Conservation (phyloP, 2,329 filamentous ascomycete genomes). For the Teratosphaeria epicoccoides region DNA sequence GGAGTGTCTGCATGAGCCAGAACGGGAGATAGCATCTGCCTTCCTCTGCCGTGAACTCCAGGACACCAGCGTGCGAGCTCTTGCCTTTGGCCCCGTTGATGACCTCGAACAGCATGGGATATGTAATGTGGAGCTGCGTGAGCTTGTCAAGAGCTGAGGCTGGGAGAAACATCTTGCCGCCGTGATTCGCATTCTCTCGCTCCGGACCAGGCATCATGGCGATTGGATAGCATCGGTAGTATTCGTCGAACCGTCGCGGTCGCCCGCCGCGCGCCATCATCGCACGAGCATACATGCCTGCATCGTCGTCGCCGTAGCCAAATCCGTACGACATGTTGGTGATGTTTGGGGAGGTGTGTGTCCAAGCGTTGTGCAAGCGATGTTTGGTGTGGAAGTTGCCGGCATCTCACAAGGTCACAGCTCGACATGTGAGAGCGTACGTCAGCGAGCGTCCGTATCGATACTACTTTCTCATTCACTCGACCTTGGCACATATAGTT, state of each 20-base stretch:
- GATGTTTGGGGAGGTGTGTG: neutral
- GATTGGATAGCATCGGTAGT: constrained; percentile 93
- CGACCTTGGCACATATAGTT: too few relatives aligned
- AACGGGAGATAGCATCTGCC: constrained; percentile 91
- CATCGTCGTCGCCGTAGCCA: constrained; percentile 40
- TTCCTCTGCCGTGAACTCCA: constrained; percentile 97
- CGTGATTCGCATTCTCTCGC: constrained; percentile 82
- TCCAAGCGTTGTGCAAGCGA: neutral
- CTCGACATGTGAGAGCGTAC: neutral
- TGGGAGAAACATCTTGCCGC: constrained; percentile 96
- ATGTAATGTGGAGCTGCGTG: constrained; percentile 89
- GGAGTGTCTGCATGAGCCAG: constrained; percentile 93
- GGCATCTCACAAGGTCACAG: neutral
- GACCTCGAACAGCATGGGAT: constrained; percentile 93
- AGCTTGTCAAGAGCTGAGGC: constrained; percentile 94
- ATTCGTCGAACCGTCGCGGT: constrained; percentile 86
- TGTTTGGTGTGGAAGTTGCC: neutral
- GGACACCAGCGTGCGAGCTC: constrained; percentile 83
- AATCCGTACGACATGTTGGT: constrained; percentile 27
- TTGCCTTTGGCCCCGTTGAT: constrained; percentile 72
- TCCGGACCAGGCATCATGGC: constrained; percentile 88
- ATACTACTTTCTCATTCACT: too few relatives aligned
- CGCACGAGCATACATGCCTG: constrained; percentile 44
- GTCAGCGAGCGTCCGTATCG: neutral
- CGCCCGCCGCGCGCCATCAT: constrained; percentile 41